These are phyloP conservation scores for Cercophora newfieldiana DNA, from an alignment of 495 filamentous ascomycete species.

Conservation along the genomic window DNA sequence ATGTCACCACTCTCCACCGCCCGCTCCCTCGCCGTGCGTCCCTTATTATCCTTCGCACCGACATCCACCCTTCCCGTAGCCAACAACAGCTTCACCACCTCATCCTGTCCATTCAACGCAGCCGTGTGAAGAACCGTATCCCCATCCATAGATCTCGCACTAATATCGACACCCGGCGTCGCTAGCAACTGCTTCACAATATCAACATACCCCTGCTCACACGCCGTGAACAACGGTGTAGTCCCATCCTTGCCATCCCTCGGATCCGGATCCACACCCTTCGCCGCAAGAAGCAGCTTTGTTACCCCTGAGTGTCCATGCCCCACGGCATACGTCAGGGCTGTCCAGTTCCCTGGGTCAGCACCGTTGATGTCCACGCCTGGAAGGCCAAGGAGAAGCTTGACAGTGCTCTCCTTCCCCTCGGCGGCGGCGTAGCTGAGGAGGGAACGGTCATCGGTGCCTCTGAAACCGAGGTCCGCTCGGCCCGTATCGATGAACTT, in stretches of 20 bases:
- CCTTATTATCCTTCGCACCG: no score
- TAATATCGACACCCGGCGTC: not conserved
- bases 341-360: no score
- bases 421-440: no score
- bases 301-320: no score
- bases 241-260: not conserved
- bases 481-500: not conserved
- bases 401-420: no score
- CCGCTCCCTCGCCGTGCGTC: not conserved
- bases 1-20: not conserved
- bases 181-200: not conserved
- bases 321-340: no score
- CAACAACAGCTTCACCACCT: not conserved
- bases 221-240: not conserved
- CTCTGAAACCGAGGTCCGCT: not conserved
- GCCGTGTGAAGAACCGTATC: not conserved
- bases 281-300: no score
- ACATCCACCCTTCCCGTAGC: not conserved
- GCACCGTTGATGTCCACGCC: no score
- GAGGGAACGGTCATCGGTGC: not conserved
- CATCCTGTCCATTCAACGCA: not conserved
- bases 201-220: not conserved
- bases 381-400: no score
- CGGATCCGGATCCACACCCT: not conserved
- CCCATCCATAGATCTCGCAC: not conserved